Evolutionary conservation across 2,329 filamentous ascomycete genomes (phyloP).

Genomic region (Aspergillus transmontanensis): DNA sequence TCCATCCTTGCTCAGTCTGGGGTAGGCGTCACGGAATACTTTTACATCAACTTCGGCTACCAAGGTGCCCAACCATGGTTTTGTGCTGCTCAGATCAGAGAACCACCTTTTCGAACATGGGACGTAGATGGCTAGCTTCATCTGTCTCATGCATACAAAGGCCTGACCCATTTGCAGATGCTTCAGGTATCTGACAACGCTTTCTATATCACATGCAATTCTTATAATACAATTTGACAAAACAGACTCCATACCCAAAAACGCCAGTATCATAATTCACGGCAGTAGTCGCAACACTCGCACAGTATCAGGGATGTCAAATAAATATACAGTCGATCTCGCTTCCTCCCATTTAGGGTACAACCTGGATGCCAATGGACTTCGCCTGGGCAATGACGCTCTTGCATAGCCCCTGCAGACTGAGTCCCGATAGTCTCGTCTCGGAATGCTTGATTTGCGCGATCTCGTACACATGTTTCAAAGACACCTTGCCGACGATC

Average conservation of each 20-base stretch:
- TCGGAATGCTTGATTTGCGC: conserved; percentile 92
- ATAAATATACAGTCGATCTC: conserved; percentile 13
- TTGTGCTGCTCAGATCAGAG: neutral
- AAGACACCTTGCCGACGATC: conserved; percentile 77
- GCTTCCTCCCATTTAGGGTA: conserved; percentile 52
- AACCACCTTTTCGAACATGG: neutral
- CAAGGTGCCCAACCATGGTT: neutral
- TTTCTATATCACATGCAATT: conserved; percentile 30
- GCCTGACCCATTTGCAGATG: conserved; percentile 10
- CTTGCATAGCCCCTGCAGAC: conserved; percentile 71
- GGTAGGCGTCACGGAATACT: neutral
- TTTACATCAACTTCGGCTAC: neutral
- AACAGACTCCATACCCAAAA: conserved; percentile 23
- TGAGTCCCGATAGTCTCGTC: conserved; percentile 70
- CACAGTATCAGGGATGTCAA: conserved; percentile 16
- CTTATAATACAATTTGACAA: conserved; percentile 29
- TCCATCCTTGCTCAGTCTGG: neutral
- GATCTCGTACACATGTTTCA: conserved; percentile 98
- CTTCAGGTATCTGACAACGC: conserved; percentile 20
- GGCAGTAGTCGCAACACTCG: conserved; percentile 13
- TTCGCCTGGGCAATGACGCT: conserved; percentile 74
- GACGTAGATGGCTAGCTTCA: neutral
- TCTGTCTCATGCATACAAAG: neutral
- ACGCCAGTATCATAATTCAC: conserved; percentile 29
- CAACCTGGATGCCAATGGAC: conserved; percentile 72